Evolutionary conservation across 129 eudicot genomes (phyloP).

Genomic region (Pittosporum tobira): DNA sequence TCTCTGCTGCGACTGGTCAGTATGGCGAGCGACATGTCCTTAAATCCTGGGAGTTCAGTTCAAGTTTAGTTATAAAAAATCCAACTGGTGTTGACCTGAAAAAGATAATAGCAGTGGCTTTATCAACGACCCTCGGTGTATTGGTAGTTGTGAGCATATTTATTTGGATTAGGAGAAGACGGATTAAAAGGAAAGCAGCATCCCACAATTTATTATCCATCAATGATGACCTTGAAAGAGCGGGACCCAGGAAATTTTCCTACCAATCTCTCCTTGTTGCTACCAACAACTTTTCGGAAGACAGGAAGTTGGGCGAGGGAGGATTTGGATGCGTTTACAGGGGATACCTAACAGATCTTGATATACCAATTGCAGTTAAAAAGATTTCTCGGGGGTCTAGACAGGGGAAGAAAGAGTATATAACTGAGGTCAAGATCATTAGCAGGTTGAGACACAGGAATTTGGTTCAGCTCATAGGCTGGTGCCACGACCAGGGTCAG

Average conservation of each 20-base stretch:
- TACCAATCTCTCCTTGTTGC: slow-evolving; percentile 35
- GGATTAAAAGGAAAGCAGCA: not conserved
- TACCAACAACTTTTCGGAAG: slow-evolving; percentile 36
- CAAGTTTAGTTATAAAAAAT: not conserved
- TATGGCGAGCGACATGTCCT: not conserved
- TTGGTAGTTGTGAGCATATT: not conserved
- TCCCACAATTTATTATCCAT: slow-evolving; percentile 20
- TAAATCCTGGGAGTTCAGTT: slow-evolving; percentile 25
- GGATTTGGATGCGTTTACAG: slow-evolving; percentile 55
- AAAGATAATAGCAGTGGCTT: not conserved
- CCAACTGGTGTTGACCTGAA: not conserved
- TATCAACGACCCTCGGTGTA: not conserved
- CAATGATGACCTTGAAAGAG: slow-evolving; percentile 38
- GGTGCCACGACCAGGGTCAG: slow-evolving; percentile 48
- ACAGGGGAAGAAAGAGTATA: slow-evolving; percentile 45
- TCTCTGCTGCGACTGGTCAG: slow-evolving; percentile 23
- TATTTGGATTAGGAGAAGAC: slow-evolving; percentile 12
- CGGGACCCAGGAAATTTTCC: slow-evolving; percentile 44
- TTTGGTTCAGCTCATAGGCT: too few relatives aligned
- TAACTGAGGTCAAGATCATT: slow-evolving; percentile 43
- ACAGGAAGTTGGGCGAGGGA: slow-evolving; percentile 44
- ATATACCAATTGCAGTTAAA: slow-evolving; percentile 32
- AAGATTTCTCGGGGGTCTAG: slow-evolving; percentile 31
- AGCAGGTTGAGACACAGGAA: slow-evolving; percentile 37
- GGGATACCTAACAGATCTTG: slow-evolving; percentile 24